Base-by-base conservation (phyloP, 1,284 basidiomycete genomes). In the Tilletia caries region DNA sequence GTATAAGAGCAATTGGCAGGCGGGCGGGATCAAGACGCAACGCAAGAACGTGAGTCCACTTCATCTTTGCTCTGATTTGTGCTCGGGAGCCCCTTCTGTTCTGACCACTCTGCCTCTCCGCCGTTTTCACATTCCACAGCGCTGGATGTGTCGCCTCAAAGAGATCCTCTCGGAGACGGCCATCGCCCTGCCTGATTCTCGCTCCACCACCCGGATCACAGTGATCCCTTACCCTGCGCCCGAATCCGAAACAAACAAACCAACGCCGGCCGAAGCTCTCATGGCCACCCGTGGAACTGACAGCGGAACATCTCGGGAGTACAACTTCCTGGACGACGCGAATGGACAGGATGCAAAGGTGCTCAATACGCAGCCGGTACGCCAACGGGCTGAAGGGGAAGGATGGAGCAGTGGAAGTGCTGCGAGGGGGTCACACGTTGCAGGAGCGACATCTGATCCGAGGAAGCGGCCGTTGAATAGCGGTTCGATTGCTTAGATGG, bases 1-100 rank as follows among this genome's bases (percentile, higher is more conserved):
- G 83, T 95, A 93, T 86, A 94, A 93, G 86, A 90, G 89, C 76
- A 95, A 94, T 82, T 91, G 89, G 77, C 76, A 78, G 73, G 48
- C 44, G n/a, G 46, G 48, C 18, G 46, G 13, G 27, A 43, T 66
- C 44, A 66, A 66, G 46, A 52, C 65, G 15, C 13, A 20, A 32
- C n/a, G 65, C 23, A 43, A 46, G 41, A 65, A 65, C 5, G 43
- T 65, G 41, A 62, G 58, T 62, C 32, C n/a, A 4, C 2, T 25
- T 3, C n/a, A n/a, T n/a, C n/a, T n/a, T n/a, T n/a, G n/a, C n/a
- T 13, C 58, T 62, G 6, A n/a, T n/a, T n/a, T n/a, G n/a, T n/a
- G n/a, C n/a, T n/a, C n/a, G n/a, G n/a, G n/a, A n/a, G n/a, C n/a
- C n/a, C n/a, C 25, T 34, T 10, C 25, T 37, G 25, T 6, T 29